A percentile compares a stretch with the other conserved stretches of the same genome.
These are phyloP conservation scores for Ampelocalamus luodianensis DNA, from an alignment of 176 grass and related monocot genomes.

Conservation along the genomic window DNA sequence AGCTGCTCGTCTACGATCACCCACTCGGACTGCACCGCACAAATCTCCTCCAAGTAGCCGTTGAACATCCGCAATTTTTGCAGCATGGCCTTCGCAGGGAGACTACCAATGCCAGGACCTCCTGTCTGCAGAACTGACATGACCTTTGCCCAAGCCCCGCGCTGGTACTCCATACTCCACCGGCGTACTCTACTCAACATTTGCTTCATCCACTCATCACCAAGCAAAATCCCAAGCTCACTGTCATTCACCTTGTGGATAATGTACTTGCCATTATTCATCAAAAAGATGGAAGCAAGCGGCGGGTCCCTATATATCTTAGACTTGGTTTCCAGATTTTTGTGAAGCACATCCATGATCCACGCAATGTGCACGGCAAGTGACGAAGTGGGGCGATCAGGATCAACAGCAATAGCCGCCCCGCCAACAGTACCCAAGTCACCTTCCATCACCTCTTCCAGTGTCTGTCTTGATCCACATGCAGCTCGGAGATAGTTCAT, in stretches of 20 bases:
- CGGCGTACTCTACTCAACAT: conserved; percentile 77
- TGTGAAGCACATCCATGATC: conserved; percentile 99
- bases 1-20: conserved; percentile 79
- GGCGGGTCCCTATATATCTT: conserved; percentile 79
- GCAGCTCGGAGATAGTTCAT: conserved; percentile 95
- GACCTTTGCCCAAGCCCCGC: conserved; percentile 81
- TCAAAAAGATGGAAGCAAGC: conserved; percentile 83
- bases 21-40: conserved; percentile 59
- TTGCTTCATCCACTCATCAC: conserved; percentile 93
- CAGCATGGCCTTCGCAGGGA: conserved; percentile 55
- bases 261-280: conserved; percentile 93
- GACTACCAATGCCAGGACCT: conserved; percentile 51
- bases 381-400: conserved; percentile 81
- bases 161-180: conserved; percentile 84
- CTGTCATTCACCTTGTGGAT: conserved; percentile 92
- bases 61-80: conserved; percentile 88
- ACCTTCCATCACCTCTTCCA: conserved; percentile 96
- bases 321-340: conserved; percentile 89
- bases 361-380: conserved; percentile 88
- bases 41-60: conserved; percentile 79
- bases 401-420: conserved; percentile 58
- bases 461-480: conserved; percentile 82
- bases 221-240: conserved; percentile 80
- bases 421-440: conserved; percentile 53
- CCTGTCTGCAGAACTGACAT: conserved; percentile 70